Conservation (phyloP, 305 asterid genomes). For the Ajuga reptans region DNA sequence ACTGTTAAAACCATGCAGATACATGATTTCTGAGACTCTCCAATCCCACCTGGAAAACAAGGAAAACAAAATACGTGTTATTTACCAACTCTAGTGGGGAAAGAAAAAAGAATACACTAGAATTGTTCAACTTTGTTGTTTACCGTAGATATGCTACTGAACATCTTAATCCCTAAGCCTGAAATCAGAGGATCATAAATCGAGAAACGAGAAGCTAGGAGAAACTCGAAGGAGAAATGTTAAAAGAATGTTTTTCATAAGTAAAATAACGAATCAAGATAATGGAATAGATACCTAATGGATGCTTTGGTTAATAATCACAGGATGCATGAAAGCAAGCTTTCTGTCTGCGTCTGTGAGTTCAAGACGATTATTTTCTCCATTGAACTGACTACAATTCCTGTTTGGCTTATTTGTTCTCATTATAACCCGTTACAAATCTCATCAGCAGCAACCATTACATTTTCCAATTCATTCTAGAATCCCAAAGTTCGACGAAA, state of each 20-base stretch:
- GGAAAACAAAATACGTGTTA: not conserved
- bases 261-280: not conserved
- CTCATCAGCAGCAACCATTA: not conserved
- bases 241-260: not conserved
- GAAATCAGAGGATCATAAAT: too few species aligned
- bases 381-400: not conserved
- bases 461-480: not conserved
- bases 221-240: too few species aligned
- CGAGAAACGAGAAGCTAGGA: too few species aligned
- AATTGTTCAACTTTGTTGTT: too few species aligned
- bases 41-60: not conserved
- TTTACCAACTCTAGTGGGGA: not conserved
- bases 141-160: too few species aligned
- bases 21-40: not conserved
- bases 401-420: not conserved
- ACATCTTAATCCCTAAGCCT: too few species aligned
- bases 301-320: not conserved
- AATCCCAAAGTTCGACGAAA: not conserved
- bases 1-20: not conserved
- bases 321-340: not conserved
- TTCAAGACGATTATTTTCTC: not conserved
- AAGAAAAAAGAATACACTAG: too few species aligned
- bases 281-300: conserved; percentile 17
- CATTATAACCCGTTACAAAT: not conserved
- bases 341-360: not conserved